A percentile compares a stretch with the other conserved stretches of the same genome.
These are phyloP conservation scores for Ajuga reptans DNA, from an alignment of 305 asterid species.

Conservation along the genomic window DNA sequence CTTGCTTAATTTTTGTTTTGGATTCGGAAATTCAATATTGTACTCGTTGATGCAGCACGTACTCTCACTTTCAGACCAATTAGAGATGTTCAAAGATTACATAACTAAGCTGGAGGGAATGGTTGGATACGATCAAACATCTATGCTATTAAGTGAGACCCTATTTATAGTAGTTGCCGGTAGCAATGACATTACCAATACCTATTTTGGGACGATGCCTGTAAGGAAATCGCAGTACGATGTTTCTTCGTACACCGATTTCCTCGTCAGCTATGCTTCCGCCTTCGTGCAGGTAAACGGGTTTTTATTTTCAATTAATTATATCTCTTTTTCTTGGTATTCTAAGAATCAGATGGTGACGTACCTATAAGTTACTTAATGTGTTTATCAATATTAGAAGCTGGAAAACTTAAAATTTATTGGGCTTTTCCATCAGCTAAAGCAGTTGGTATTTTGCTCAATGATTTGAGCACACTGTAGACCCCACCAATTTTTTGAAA, in stretches of 20 bases:
- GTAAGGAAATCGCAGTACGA: slow-evolving; percentile 30
- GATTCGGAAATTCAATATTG: neutral
- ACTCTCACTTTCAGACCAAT: slow-evolving; percentile 37
- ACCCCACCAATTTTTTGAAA: too few species aligned
- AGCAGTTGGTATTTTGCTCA: too few species aligned
- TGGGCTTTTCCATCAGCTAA: too few species aligned
- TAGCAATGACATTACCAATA: slow-evolving; percentile 48
- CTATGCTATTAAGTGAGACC: slow-evolving; percentile 26
- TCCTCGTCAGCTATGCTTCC: slow-evolving; percentile 39
- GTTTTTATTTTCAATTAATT: too few species aligned
- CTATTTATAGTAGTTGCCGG: slow-evolving; percentile 33
- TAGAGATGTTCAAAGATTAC: slow-evolving; percentile 45
- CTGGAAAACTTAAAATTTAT: too few species aligned
- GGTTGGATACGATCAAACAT: slow-evolving; percentile 30
- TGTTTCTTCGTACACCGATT: slow-evolving; percentile 35
- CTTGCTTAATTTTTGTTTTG: neutral
- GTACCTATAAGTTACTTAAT: too few species aligned
- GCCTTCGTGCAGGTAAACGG: slow-evolving; percentile 52
- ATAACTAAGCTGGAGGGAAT: slow-evolving; percentile 21
- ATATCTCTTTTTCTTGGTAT: too few species aligned
- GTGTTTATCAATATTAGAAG: too few species aligned
- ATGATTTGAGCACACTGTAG: too few species aligned
- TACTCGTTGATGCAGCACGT: slow-evolving; percentile 29
- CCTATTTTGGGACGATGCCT: slow-evolving; percentile 32
- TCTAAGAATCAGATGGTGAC: too few species aligned